A percentile compares a stretch with the other conserved stretches of the same genome.
These are phyloP conservation scores for Diplosphaera chodatii DNA, from an alignment of 139 green algal genomes.

Conservation along the genomic window DNA sequence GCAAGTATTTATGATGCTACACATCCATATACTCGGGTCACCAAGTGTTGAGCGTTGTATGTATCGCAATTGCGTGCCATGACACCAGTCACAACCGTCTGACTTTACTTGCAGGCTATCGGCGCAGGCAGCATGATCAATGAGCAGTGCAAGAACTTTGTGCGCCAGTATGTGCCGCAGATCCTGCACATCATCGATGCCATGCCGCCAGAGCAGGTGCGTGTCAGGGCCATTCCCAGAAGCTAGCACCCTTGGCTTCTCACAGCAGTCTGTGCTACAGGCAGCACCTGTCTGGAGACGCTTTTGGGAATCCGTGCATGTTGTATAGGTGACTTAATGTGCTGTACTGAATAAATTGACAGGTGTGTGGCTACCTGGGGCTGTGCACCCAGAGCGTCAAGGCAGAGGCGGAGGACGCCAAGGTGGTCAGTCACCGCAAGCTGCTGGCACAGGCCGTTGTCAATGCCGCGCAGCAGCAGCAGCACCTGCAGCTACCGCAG, in stretches of 20 bases:
- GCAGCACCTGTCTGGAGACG: too few species aligned
- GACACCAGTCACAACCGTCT: too few species aligned
- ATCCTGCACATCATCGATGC: constrained; percentile 26
- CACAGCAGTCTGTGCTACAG: too few species aligned
- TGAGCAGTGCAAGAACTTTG: constrained; percentile 41
- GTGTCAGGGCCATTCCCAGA: too few species aligned
- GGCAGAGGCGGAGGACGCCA: not conserved
- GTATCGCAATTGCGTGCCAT: too few species aligned
- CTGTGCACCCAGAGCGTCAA: constrained; percentile 32
- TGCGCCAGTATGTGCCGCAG: constrained; percentile 42
- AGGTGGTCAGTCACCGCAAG: constrained; percentile 6
- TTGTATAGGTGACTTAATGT: too few species aligned
- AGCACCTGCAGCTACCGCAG: constrained; percentile 3
- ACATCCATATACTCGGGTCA: too few species aligned
- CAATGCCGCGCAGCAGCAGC: constrained; percentile 9
- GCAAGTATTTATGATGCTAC: too few species aligned
- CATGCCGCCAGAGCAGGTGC: constrained; percentile 19
- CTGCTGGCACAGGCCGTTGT: constrained; percentile 3
- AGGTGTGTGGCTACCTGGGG: constrained; percentile 60
- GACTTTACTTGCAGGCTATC: constrained; percentile 53
- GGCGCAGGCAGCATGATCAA: constrained; percentile 54
- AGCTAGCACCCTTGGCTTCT: too few species aligned
- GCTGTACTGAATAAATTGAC: too few species aligned
- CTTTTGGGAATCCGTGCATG: too few species aligned
- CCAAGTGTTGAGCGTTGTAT: too few species aligned